These are phyloP conservation scores for Marchantia polymorpha DNA, from an alignment of 225 moss, liverwort and hornwort genomes.

Conservation along the genomic window DNA sequence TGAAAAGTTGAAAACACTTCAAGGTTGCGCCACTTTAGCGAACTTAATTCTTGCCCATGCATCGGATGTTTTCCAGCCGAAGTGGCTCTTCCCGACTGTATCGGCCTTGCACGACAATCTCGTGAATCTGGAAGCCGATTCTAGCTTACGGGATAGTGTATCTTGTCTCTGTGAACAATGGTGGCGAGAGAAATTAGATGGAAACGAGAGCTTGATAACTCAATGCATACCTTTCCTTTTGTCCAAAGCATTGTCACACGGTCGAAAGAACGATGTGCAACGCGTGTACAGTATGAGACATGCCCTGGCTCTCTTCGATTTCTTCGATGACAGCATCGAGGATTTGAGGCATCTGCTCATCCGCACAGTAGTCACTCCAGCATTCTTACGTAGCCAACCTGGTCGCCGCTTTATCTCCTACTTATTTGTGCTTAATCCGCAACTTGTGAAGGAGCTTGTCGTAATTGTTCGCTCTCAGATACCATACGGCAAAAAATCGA, in stretches of 20 bases:
- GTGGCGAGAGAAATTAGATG: conserved; percentile 50
- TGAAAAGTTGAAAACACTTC: conserved; percentile 24
- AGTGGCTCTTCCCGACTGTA: conserved; percentile 43
- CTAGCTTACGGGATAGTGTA: conserved; percentile 43
- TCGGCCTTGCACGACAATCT: conserved; percentile 41
- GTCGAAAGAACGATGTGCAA: conserved; percentile 48
- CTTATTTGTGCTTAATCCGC: conserved; percentile 50
- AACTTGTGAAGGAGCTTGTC: conserved; percentile 56
- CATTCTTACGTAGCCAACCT: conserved; percentile 39
- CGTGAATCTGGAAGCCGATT: conserved; percentile 37
- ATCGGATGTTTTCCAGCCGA: conserved; percentile 26
- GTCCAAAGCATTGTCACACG: conserved; percentile 44
- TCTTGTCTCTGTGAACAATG: conserved; percentile 50
- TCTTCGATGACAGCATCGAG: conserved; percentile 45
- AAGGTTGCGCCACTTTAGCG: conserved; percentile 36
- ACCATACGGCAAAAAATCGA: conserved; percentile 49
- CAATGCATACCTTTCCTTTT: conserved; percentile 51
- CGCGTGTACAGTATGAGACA: conserved; percentile 47
- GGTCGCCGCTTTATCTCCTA: conserved; percentile 50
- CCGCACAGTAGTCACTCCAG: conserved; percentile 44
- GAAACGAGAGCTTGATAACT: conserved; percentile 43
- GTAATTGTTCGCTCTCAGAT: conserved; percentile 54
- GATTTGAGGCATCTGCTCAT: conserved; percentile 54
- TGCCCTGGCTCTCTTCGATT: conserved; percentile 48
- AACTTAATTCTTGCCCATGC: conserved; percentile 26